phyloP scores from a whole-genome alignment of 768 basidiomycete species.

The Hygrophorus pudorinus region DNA sequence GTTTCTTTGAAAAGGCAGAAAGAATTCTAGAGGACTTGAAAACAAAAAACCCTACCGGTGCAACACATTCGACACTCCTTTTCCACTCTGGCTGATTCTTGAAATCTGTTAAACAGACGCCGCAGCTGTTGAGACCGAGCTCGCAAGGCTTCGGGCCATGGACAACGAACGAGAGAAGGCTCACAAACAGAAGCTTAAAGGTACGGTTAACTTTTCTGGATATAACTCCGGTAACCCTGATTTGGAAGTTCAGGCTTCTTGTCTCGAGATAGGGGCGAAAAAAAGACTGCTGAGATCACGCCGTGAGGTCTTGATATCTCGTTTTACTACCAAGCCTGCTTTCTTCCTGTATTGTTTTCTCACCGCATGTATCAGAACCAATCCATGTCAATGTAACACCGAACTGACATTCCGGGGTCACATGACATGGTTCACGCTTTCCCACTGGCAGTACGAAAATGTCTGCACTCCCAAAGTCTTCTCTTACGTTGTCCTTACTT shows the following conservation, averaged over 20 bases:
- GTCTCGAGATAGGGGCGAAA: conserved; percentile 14
- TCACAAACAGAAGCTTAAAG: conserved; percentile 67
- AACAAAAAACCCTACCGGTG: conserved; percentile 53
- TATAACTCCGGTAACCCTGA: too few relatives aligned
- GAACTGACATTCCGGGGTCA: too few relatives aligned
- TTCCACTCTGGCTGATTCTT: conserved; percentile 1
- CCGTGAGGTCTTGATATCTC: too few relatives aligned
- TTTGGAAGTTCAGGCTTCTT: too few relatives aligned
- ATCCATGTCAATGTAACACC: too few relatives aligned
- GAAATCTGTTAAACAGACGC: conserved; percentile 33
- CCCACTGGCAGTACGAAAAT: too few relatives aligned
- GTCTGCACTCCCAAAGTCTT: background rate
- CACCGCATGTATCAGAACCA: too few relatives aligned
- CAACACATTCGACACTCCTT: conserved; percentile 3
- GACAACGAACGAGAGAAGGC: conserved; percentile 61
- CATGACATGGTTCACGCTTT: too few relatives aligned
- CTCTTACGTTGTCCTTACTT: conserved; percentile 25
- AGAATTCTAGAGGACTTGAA: conserved; percentile 56
- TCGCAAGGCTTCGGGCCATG: conserved; percentile 44
- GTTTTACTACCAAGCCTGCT: background rate
- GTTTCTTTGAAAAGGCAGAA: conserved; percentile 66
- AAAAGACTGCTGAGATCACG: conserved; percentile 8
- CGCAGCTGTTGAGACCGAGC: conserved; percentile 50
- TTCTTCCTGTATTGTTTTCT: too few relatives aligned
- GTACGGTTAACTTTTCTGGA: conserved; percentile 24